Evolutionary conservation across 2,329 filamentous ascomycete genomes (phyloP), one percentile per base, ranked within the genome.

Genomic region (Cadophora sp.): DNA sequence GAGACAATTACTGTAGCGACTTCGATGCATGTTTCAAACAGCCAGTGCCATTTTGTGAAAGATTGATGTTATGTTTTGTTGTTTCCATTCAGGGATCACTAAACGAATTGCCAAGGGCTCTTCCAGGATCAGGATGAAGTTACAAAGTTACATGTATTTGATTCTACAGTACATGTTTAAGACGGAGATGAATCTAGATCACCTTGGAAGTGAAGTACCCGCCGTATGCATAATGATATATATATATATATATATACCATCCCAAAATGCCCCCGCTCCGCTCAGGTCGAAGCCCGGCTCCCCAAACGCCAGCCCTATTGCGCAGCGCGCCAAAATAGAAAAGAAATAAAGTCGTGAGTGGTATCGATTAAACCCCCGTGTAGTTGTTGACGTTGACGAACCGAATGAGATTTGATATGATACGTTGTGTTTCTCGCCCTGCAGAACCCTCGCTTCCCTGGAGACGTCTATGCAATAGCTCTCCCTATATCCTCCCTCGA

Each of bases 391-490:
- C 6, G 27, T 30, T 60, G 66, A 60, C 51, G 63, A 63, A 55
- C 51, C 61, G 20, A 53, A 41, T 51, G n/a, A 48, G 56, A 51
- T 27, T 41, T 30, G 27, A 30, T 30, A 7, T 30, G 22, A n/a
- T 14, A 50, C 53, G 50, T 55, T 41, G 9, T 64, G 18, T 58
- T 50, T 61, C 65, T 65, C 51, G 64, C 53, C 63, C 60, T 47
- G 64, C 36, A 64, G 64, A 67, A 67, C n/a, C 14, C 41, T 33
- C 39, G 48, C 8, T 39, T n/a, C 20, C 48, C 39, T 30, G 18
- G 64, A 63, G 63, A 62, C 50, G 30, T 36, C 67, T 73, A 74
- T 70, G 66, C 66, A 70, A 74, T 73, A 60, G 72, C 72, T 71
- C 71, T 70, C 33, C 72, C 74, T 65, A 72, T 70, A 41, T 74